Evolutionary conservation across 192 early-diverging fungal species (phyloP).

Genomic region (Umbelopsis ramanniana): DNA sequence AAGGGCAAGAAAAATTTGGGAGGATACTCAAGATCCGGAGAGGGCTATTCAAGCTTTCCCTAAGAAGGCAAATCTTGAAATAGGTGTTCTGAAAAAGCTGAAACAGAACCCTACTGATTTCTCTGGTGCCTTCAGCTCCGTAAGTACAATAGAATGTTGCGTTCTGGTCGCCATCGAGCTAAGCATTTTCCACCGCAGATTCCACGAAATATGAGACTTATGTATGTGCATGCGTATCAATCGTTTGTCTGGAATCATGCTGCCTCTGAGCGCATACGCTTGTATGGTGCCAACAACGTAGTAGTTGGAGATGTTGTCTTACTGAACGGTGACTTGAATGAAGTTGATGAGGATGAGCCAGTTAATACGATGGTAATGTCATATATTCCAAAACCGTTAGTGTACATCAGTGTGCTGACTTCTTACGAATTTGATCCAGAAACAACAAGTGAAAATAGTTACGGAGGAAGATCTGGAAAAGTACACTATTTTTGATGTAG

Average conservation of each 20-base stretch:
- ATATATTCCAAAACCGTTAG: too few species aligned
- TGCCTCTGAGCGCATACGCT: conserved; percentile 70
- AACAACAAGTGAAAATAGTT: conserved; percentile 49
- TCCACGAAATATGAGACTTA: conserved; percentile 81
- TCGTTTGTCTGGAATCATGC: conserved; percentile 93
- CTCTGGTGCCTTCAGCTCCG: conserved; percentile 65
- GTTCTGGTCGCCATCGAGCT: neutral
- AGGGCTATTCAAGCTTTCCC: conserved; percentile 72
- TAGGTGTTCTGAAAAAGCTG: conserved; percentile 21
- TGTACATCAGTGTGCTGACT: too few species aligned
- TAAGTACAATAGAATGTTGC: conserved; percentile 29
- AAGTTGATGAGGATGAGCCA: conserved; percentile 40
- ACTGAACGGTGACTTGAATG: conserved; percentile 27
- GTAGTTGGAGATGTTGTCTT: conserved; percentile 89
- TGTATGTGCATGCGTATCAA: conserved; percentile 98
- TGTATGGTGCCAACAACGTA: conserved; percentile 65
- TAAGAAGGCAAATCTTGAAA: conserved; percentile 69
- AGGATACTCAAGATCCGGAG: conserved; percentile 58
- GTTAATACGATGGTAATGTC: neutral
- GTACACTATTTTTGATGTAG: conserved; percentile 87
- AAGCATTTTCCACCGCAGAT: conserved; percentile 51
- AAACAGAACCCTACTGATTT: conserved; percentile 43
- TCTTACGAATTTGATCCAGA: neutral
- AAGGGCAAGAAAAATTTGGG: conserved; percentile 75
- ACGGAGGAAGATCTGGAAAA: conserved; percentile 68